Conservation (phyloP, 2,329 filamentous ascomycete species). For the Mycosphaerella arachidis region DNA sequence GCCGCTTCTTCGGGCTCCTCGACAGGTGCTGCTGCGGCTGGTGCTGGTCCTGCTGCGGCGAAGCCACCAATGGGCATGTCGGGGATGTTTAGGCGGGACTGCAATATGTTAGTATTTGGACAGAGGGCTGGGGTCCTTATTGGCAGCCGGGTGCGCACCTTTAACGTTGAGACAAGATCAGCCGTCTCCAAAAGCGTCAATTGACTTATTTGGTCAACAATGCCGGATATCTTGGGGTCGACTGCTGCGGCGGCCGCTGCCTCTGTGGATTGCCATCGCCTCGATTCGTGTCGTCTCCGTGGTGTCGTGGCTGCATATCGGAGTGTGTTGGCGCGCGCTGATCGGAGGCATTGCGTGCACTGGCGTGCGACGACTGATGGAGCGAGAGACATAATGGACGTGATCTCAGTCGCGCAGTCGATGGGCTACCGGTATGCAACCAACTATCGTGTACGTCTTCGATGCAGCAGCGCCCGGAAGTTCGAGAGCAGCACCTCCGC, state of each 20-base stretch:
- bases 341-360: constrained; percentile 38
- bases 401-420: background rate
- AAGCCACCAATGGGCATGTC: constrained; percentile 95
- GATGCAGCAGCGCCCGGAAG: background rate
- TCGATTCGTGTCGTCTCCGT: constrained; percentile 37
- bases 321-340: constrained; percentile 19
- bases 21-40: constrained; percentile 55
- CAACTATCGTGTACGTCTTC: constrained; percentile 6
- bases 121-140: background rate
- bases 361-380: constrained; percentile 42
- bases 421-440: constrained; percentile 5
- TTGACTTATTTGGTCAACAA: constrained; percentile 98
- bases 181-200: constrained; percentile 97
- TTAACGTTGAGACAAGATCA: constrained; percentile 88
- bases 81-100: constrained; percentile 95
- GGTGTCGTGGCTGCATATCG: constrained; percentile 26
- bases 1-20: constrained; percentile 80
- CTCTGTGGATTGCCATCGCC: constrained; percentile 87
- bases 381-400: constrained; percentile 40
- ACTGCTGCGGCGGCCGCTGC: constrained; percentile 44
- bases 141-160: constrained; percentile 55
- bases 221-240: constrained; percentile 89
- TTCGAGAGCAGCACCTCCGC: background rate
- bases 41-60: constrained; percentile 60
- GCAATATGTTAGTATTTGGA: constrained; percentile 10